Evolutionary conservation across 192 early-diverging fungal species (phyloP).

Genomic region (Spinellus fusiger): DNA sequence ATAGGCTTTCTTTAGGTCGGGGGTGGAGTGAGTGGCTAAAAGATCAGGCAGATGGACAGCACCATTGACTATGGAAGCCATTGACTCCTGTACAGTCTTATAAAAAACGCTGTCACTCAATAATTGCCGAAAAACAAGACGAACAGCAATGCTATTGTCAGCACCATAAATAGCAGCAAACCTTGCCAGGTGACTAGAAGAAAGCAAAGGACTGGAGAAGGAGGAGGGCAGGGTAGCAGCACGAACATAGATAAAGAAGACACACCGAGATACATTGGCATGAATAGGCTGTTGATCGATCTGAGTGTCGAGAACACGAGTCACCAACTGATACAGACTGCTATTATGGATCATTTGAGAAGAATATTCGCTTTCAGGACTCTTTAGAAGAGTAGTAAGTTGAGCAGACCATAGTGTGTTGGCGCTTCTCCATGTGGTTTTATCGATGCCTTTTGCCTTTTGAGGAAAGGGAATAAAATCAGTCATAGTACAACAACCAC

Average conservation of each 20-base stretch:
- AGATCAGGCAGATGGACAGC: no score
- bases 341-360: not conserved
- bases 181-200: not conserved
- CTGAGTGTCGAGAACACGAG: not conserved
- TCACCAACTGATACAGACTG: not conserved
- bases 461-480: not conserved
- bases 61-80: no score
- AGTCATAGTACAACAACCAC: not conserved
- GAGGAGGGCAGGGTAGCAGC: not conserved
- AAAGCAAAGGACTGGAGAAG: not conserved
- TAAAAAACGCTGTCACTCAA: not conserved
- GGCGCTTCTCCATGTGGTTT: not conserved
- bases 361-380: not conserved
- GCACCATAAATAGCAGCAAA: slow-evolving; percentile 4
- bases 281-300: not conserved
- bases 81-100: no score
- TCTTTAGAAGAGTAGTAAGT: not conserved
- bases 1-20: no score
- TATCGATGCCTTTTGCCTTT: not conserved
- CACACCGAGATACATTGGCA: not conserved
- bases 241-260: slow-evolving; percentile 1
- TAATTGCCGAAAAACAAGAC: not conserved
- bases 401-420: not conserved
- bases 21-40: no score
- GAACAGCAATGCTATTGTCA: not conserved